phyloP scores from a whole-genome alignment of 441 rosid genomes.

The Brassica hybrid region DNA sequence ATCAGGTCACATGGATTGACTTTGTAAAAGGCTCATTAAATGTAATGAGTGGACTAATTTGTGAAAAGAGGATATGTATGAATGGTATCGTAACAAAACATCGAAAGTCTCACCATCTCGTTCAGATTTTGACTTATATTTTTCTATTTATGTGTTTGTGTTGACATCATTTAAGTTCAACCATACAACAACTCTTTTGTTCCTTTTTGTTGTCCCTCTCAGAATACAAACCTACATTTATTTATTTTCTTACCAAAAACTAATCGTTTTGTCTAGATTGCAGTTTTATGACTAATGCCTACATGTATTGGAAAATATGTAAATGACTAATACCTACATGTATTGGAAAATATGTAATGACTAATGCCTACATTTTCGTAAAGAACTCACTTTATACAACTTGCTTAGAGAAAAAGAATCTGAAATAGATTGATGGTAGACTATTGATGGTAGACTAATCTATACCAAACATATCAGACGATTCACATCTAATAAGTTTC shows the following conservation, averaged over 20 bases:
- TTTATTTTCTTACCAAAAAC: slow-evolving; percentile 23
- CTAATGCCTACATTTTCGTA: slow-evolving; percentile 11
- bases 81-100: slow-evolving; percentile 23
- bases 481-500: not conserved
- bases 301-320: too few relatives aligned
- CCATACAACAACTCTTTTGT: slow-evolving; percentile 43
- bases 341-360: not conserved
- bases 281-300: not conserved
- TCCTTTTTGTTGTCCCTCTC: slow-evolving; percentile 15
- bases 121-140: slow-evolving; percentile 38
- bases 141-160: slow-evolving; percentile 6
- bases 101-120: slow-evolving; percentile 35
- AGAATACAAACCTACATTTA: slow-evolving; percentile 17
- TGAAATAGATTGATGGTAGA: not conserved
- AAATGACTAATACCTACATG: not conserved
- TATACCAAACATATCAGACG: slow-evolving; percentile 6
- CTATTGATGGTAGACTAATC: too few relatives aligned
- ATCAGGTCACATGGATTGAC: slow-evolving; percentile 39
- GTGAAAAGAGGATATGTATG: slow-evolving; percentile 34
- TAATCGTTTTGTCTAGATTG: slow-evolving; percentile 11
- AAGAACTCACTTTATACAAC: slow-evolving; percentile 1
- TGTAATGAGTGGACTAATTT: slow-evolving; percentile 38
- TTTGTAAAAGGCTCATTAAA: slow-evolving; percentile 32
- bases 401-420: not conserved
- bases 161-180: slow-evolving; percentile 45